Percentiles rank a stretch among this genome's conserved stretches.
Conservation (phyloP, 2,329 filamentous ascomycete genomes). For the Colletotrichum salicis region DNA sequence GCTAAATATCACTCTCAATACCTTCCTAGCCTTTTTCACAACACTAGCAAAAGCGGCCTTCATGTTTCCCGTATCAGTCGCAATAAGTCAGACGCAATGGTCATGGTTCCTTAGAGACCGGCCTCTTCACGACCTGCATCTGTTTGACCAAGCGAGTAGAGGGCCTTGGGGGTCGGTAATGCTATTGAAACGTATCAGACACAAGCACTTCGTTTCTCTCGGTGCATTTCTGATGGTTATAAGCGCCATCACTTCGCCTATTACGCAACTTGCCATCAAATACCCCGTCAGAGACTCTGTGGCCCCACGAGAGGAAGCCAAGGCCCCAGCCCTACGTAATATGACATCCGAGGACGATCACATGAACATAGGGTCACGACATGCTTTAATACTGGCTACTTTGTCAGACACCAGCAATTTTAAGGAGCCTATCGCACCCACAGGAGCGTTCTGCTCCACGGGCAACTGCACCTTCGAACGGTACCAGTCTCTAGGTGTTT, state of each 20-base stretch:
- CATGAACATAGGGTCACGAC: neutral
- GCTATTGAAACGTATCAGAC: conserved; percentile 8
- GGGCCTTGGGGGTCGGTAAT: conserved; percentile 26
- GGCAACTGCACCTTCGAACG: conserved; percentile 17
- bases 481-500: conserved; percentile 16
- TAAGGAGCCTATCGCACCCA: neutral
- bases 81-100: conserved; percentile 36
- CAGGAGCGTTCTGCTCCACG: conserved; percentile 5
- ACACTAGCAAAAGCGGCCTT: conserved; percentile 31
- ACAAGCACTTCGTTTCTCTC: conserved; percentile 8
- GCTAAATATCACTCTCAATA: conserved; percentile 31
- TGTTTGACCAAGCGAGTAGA: conserved; percentile 33
- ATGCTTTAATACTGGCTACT: neutral
- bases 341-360: neutral
- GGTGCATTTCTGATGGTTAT: conserved; percentile 18
- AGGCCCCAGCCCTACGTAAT: neutral
- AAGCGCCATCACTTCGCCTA: conserved; percentile 16
- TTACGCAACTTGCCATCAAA: conserved; percentile 30
- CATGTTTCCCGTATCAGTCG: conserved; percentile 24
- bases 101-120: conserved; percentile 24
- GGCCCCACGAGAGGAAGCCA: neutral
- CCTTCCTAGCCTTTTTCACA: conserved; percentile 34
- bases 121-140: conserved; percentile 29
- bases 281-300: conserved; percentile 19
- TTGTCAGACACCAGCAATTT: neutral